Conservation (phyloP, 2,329 filamentous ascomycete species). For the Talaromyces sp. region DNA sequence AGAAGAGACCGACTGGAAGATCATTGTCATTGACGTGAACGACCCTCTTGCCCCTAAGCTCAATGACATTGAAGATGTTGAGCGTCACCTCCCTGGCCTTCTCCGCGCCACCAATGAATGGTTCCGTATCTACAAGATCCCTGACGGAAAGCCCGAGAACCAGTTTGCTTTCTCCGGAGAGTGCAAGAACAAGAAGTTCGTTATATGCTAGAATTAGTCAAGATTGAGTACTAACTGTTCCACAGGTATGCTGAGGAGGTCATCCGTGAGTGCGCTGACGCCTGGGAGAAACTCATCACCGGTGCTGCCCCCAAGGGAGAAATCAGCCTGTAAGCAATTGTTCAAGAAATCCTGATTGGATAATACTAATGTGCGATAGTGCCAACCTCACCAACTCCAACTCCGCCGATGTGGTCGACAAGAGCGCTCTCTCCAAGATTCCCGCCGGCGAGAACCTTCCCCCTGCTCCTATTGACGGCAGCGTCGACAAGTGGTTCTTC, state of each 20-base stretch:
- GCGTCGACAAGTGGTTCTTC: slow-evolving; percentile 99
- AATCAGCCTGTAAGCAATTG: slow-evolving; percentile 68
- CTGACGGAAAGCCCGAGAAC: slow-evolving; percentile 99
- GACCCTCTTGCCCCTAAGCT: slow-evolving; percentile 95
- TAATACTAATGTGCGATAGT: slow-evolving; percentile 45
- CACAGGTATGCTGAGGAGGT: slow-evolving; percentile 86
- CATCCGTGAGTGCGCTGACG: slow-evolving; percentile 91
- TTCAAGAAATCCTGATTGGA: not conserved
- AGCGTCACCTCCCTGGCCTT: slow-evolving; percentile 94
- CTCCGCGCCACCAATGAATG: slow-evolving; percentile 98
- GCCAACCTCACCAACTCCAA: slow-evolving; percentile 74
- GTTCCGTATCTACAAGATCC: slow-evolving; percentile 99
- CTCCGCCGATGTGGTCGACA: slow-evolving; percentile 68
- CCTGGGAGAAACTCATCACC: slow-evolving; percentile 93
- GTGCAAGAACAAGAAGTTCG: slow-evolving; percentile 98
- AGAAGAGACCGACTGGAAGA: slow-evolving; percentile 99
- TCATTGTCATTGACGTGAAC: slow-evolving; percentile 98
- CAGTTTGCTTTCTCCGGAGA: slow-evolving; percentile 99
- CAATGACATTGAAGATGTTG: slow-evolving; percentile 98
- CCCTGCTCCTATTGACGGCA: slow-evolving; percentile 86
- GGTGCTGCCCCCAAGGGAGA: slow-evolving; percentile 78
- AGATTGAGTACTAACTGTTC: slow-evolving; percentile 19
- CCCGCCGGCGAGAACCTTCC: slow-evolving; percentile 74
- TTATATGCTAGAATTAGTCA: slow-evolving; percentile 6
- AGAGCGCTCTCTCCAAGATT: slow-evolving; percentile 70